Evolutionary conservation across 306 rosid genomes (phyloP).

Genomic region (Vigna nakashimae): DNA sequence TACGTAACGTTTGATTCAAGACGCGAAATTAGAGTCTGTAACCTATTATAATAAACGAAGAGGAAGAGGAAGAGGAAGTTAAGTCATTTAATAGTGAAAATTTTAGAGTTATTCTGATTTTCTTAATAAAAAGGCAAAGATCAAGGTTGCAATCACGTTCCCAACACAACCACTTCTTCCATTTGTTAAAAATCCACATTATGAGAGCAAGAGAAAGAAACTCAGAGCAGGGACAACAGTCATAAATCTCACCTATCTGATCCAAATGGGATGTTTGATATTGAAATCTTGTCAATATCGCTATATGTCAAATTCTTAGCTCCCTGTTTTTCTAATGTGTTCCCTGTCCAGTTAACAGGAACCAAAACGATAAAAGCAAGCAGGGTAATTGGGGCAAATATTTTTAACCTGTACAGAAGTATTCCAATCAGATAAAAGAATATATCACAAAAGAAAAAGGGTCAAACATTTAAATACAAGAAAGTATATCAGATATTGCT

Average conservation of each 20-base stretch:
- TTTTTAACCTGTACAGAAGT: slow-evolving; percentile 65
- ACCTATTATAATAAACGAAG: slow-evolving; percentile 3
- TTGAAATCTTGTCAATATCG: slow-evolving; percentile 82
- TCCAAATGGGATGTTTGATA: slow-evolving; percentile 81
- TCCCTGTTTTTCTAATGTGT: slow-evolving; percentile 49
- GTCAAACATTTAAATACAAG: slow-evolving; percentile 21
- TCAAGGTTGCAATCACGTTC: slow-evolving; percentile 14
- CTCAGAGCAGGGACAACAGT: neutral
- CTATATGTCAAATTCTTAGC: slow-evolving; percentile 61
- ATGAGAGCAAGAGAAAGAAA: slow-evolving; percentile 13
- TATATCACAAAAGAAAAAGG: neutral
- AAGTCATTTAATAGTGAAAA: neutral
- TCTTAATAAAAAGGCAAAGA: slow-evolving; percentile 6
- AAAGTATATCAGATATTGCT: neutral
- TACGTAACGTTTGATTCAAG: slow-evolving; percentile 9
- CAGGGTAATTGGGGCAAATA: slow-evolving; percentile 70
- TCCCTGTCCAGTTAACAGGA: slow-evolving; percentile 82
- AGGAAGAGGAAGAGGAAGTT: neutral
- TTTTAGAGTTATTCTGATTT: neutral
- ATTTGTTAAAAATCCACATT: slow-evolving; percentile 15
- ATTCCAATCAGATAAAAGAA: slow-evolving; percentile 34
- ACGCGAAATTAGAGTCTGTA: slow-evolving; percentile 17
- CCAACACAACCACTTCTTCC: slow-evolving; percentile 15
- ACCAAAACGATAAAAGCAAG: slow-evolving; percentile 75
- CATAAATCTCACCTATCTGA: slow-evolving; percentile 64